Conservation (phyloP, 2,329 filamentous ascomycete species). For the Colletotrichum godetiae region DNA sequence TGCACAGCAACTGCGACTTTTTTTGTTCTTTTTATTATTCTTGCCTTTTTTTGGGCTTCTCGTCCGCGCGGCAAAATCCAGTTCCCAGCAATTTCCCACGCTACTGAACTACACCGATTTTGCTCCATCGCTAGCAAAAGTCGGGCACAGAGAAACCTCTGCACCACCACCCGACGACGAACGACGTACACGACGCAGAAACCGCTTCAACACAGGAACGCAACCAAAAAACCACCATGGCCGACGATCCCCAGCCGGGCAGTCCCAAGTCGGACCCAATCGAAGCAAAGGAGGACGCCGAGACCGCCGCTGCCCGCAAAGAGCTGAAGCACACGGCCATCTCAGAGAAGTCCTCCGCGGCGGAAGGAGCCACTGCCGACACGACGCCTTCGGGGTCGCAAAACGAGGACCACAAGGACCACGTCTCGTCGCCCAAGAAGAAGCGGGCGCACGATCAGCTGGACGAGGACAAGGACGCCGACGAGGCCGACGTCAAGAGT, state of each 20-base stretch:
- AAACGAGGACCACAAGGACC: slow-evolving; percentile 58
- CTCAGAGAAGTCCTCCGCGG: slow-evolving; percentile 58
- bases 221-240: slow-evolving; percentile 47
- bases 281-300: slow-evolving; percentile 66
- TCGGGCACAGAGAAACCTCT: slow-evolving; percentile 15
- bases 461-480: slow-evolving; percentile 58
- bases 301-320: slow-evolving; percentile 71
- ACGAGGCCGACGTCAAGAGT: slow-evolving; percentile 56
- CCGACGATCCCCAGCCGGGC: slow-evolving; percentile 55
- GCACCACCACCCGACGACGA: slow-evolving; percentile 11
- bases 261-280: slow-evolving; percentile 52
- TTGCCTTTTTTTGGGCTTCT: background rate
- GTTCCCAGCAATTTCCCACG: background rate
- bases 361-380: slow-evolving; percentile 39
- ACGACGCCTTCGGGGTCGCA: slow-evolving; percentile 42
- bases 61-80: background rate
- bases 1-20: background rate
- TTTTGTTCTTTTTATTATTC: background rate
- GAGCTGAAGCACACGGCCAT: slow-evolving; percentile 74
- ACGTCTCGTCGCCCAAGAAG: slow-evolving; percentile 72
- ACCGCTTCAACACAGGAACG: too few species aligned
- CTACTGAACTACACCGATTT: background rate
- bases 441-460: slow-evolving; percentile 69
- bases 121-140: slow-evolving; percentile 17
- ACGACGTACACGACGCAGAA: background rate